Conservation (phyloP, 257 asterid genomes). For the Orobanche coerulescens region DNA sequence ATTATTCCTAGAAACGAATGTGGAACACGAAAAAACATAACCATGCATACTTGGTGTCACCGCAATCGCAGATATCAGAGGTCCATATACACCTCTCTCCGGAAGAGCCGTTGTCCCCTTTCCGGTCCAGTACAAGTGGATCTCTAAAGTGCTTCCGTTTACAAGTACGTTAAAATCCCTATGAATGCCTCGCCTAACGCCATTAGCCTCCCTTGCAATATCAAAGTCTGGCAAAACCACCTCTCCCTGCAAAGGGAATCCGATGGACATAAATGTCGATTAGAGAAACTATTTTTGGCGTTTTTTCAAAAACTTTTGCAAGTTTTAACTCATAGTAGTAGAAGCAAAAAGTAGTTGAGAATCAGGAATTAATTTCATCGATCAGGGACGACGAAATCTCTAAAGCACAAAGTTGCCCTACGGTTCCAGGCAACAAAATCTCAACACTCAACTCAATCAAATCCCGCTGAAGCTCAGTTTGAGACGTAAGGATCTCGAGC, state of each 20-base stretch:
- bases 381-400: too few species aligned
- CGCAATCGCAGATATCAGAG: conserved; percentile 80
- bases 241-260: conserved; percentile 45
- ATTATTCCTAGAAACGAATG: not conserved
- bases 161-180: conserved; percentile 42
- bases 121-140: conserved; percentile 92
- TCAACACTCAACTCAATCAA: too few species aligned
- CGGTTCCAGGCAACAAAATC: too few species aligned
- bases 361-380: too few species aligned
- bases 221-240: conserved; percentile 61
- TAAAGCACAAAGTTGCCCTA: too few species aligned
- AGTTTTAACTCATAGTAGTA: too few species aligned
- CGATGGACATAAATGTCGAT: not conserved
- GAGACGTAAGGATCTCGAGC: too few species aligned
- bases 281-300: not conserved
- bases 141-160: conserved; percentile 64
- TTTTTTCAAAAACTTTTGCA: too few species aligned
- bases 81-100: conserved; percentile 76
- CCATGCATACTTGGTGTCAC: conserved; percentile 66
- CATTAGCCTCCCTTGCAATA: conserved; percentile 50
- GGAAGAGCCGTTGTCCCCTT: conserved; percentile 90
- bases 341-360: too few species aligned
- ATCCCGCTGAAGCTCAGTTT: too few species aligned
- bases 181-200: conserved; percentile 50
- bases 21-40: too few species aligned